Conservation (phyloP, 768 basidiomycete species). For the Trametes coccinea region DNA sequence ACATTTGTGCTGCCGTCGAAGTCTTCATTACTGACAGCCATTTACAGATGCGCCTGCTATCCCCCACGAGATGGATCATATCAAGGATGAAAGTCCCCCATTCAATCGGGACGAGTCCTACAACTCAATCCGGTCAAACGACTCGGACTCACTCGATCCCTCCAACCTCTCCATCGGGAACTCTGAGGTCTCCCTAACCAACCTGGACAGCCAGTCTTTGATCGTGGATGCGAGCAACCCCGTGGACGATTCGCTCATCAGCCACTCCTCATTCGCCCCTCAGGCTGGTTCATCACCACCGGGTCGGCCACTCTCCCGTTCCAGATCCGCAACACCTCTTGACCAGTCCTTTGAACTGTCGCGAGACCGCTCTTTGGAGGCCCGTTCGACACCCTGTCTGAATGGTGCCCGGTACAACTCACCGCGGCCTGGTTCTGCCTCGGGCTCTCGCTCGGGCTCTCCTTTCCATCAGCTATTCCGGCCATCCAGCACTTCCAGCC, state of each 20-base stretch:
- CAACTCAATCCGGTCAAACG: constrained; percentile 20
- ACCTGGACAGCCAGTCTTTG: constrained; percentile 30
- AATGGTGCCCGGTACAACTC: constrained; percentile 18
- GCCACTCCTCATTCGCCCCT: constrained; percentile 9
- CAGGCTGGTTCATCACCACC: constrained; percentile 11
- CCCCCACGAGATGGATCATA: constrained; percentile 24
- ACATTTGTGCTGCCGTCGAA: too few species aligned
- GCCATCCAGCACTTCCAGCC: constrained; percentile 24
- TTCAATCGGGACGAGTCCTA: constrained; percentile 31
- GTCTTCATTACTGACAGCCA: neutral
- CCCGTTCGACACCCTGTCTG: constrained; percentile 17
- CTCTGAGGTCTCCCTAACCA: constrained; percentile 39
- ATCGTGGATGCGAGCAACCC: constrained; percentile 7
- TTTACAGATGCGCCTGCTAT: constrained; percentile 20
- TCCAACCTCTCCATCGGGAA: constrained; percentile 33
- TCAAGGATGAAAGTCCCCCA: constrained; percentile 29
- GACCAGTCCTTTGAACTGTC: constrained; percentile 17
- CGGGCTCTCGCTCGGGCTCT: constrained; percentile 18
- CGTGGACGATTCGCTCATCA: constrained; percentile 9
- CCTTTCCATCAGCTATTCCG: constrained; percentile 21
- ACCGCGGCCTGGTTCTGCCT: constrained; percentile 18
- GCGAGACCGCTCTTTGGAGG: constrained; percentile 16
- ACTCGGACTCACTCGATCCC: constrained; percentile 22
- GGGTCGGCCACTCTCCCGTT: neutral
- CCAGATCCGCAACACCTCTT: neutral